phyloP scores from a whole-genome alignment of 73 alveolate species.

The Paramecium tetraurelia region DNA sequence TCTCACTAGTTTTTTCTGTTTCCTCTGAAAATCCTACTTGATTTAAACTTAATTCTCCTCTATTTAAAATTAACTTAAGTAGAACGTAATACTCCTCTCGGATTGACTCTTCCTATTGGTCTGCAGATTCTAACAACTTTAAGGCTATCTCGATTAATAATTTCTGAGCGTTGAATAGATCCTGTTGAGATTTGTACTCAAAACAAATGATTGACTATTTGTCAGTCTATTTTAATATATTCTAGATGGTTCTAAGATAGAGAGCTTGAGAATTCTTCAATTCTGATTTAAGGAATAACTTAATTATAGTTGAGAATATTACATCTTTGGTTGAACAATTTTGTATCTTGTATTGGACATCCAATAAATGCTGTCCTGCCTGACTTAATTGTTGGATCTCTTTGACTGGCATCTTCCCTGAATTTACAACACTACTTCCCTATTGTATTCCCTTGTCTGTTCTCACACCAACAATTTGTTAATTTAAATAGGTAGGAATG shows the following conservation, averaged over 20 bases:
- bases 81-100: slow-evolving; percentile 66
- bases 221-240: slow-evolving; percentile 28
- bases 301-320: not conserved
- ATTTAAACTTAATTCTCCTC: slow-evolving; percentile 76
- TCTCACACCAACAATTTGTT: slow-evolving; percentile 65
- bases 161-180: slow-evolving; percentile 64
- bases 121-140: slow-evolving; percentile 69
- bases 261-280: slow-evolving; percentile 43
- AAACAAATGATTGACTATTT: slow-evolving; percentile 77
- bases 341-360: not conserved
- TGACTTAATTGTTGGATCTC: slow-evolving; percentile 6
- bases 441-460: slow-evolving; percentile 76
- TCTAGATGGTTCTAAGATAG: not conserved
- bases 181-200: slow-evolving; percentile 65
- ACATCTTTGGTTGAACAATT: not conserved
- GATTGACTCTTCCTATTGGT: slow-evolving; percentile 65
- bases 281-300: not conserved
- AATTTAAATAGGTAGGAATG: slow-evolving; percentile 35
- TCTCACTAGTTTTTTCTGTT: slow-evolving; percentile 60
- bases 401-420: slow-evolving; percentile 1
- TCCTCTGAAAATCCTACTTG: slow-evolving; percentile 58
- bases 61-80: slow-evolving; percentile 61
- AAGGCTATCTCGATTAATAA: slow-evolving; percentile 66
- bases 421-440: slow-evolving; percentile 66
- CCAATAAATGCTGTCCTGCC: slow-evolving; percentile 1